Evolutionary conservation across 352 stramenopile species (phyloP).

Genomic region (Globisporangium solare): DNA sequence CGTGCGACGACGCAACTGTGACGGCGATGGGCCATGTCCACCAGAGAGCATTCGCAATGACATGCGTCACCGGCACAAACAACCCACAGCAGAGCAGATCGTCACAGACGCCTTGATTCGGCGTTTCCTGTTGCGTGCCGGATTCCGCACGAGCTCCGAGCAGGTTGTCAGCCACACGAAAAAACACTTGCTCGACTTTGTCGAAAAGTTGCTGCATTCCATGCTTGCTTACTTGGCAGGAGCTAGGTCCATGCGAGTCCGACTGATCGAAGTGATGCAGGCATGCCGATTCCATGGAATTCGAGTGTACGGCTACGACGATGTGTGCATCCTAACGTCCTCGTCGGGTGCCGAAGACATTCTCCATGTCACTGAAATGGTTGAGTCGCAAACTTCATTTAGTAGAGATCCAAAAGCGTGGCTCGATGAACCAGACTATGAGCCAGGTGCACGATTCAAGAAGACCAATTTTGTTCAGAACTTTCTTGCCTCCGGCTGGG

Average conservation of each 20-base stretch:
- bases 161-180: slow-evolving; percentile 32
- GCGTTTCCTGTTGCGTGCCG: slow-evolving; percentile 67
- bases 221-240: slow-evolving; percentile 50
- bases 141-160: slow-evolving; percentile 50
- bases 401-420: slow-evolving; percentile 12
- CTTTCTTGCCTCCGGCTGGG: slow-evolving; percentile 32
- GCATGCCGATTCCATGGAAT: slow-evolving; percentile 64
- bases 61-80: not conserved
- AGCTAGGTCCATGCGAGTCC: slow-evolving; percentile 35
- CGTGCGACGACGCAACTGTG: slow-evolving; percentile 38
- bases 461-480: slow-evolving; percentile 68
- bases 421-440: slow-evolving; percentile 48
- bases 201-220: slow-evolving; percentile 42
- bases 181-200: slow-evolving; percentile 44
- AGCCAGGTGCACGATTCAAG: slow-evolving; percentile 39
- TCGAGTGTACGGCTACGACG: slow-evolving; percentile 76
- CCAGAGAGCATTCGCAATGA: not conserved
- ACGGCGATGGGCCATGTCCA: too few species aligned
- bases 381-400: slow-evolving; percentile 36
- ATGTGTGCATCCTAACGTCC: slow-evolving; percentile 47
- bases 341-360: slow-evolving; percentile 15
- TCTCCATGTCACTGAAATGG: slow-evolving; percentile 71
- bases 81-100: slow-evolving; percentile 15
- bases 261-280: slow-evolving; percentile 59
- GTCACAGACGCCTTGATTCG: slow-evolving; percentile 47